Percentiles rank a stretch among this genome's conserved stretches.
Evolutionary conservation across 2,329 filamentous ascomycete genomes (phyloP).

Genomic region (Trichoderma lentiforme): DNA sequence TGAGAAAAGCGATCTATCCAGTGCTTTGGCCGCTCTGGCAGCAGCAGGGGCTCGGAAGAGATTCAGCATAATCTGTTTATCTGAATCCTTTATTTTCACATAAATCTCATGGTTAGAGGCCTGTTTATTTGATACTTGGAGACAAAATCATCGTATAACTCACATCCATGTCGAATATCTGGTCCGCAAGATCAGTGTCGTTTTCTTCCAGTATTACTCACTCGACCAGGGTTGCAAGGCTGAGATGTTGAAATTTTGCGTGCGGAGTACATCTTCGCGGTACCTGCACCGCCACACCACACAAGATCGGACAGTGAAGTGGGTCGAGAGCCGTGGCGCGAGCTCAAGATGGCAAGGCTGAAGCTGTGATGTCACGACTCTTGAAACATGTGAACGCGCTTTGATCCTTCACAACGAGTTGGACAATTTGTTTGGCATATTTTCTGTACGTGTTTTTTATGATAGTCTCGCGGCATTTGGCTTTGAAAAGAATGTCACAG

Average conservation of each 20-base stretch:
- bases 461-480: not conserved
- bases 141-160: conserved; percentile 18
- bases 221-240: conserved; percentile 26
- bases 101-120: not conserved
- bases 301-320: not conserved
- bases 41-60: conserved; percentile 71
- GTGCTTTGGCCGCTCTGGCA: conserved; percentile 71
- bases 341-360: conserved; percentile 12
- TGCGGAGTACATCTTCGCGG: conserved; percentile 26
- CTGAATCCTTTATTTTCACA: conserved; percentile 24
- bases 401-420: not conserved
- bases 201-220: conserved; percentile 20
- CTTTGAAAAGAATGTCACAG: conserved; percentile 18
- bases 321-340: conserved; percentile 13
- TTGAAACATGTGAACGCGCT: not conserved
- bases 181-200: conserved; percentile 22
- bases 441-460: not conserved
- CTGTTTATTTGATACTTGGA: no score
- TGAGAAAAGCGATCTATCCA: conserved; percentile 81
- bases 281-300: conserved; percentile 26
- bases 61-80: conserved; percentile 48
- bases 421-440: not conserved
- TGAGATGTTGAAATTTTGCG: conserved; percentile 30
- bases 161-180: conserved; percentile 33
- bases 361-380: conserved; percentile 25